Conservation (phyloP, 345 rosid species). For the Rhizophora mangle region DNA sequence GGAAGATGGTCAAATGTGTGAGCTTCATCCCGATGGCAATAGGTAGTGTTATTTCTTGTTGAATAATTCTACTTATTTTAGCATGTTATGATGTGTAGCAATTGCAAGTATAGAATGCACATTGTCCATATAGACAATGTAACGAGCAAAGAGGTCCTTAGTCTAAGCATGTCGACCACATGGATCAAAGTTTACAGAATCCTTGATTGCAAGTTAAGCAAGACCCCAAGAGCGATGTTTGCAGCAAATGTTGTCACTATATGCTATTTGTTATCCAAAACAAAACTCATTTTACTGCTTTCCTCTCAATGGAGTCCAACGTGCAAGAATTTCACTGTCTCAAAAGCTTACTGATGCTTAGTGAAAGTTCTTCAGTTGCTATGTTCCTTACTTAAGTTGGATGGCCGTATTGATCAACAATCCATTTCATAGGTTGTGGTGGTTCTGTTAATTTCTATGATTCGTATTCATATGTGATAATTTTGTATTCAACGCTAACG, state of each 20-base stretch:
- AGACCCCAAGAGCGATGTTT: neutral
- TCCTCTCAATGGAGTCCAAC: neutral
- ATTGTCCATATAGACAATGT: neutral
- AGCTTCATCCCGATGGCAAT: constrained; percentile 96
- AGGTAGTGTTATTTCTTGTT: constrained; percentile 41
- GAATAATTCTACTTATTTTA: too few species aligned
- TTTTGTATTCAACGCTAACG: too few species aligned
- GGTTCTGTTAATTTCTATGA: too few species aligned
- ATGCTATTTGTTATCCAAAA: neutral
- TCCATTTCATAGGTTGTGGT: too few species aligned
- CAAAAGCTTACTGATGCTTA: neutral
- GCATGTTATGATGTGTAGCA: too few species aligned
- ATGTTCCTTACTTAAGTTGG: too few species aligned
- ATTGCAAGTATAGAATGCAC: too few species aligned
- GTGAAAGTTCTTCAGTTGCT: too few species aligned
- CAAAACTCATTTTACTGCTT: too few species aligned
- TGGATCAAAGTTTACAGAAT: too few species aligned
- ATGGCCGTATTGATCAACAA: too few species aligned
- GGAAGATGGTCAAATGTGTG: constrained; percentile 72
- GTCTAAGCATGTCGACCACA: neutral
- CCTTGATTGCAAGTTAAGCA: constrained; percentile 1
- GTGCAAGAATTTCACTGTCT: neutral
- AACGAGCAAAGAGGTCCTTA: neutral
- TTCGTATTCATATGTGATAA: too few species aligned
- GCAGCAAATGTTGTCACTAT: neutral